These are phyloP conservation scores for Setaria italica DNA, from an alignment of 202 grass and related monocot genomes.

Conservation along the genomic window DNA sequence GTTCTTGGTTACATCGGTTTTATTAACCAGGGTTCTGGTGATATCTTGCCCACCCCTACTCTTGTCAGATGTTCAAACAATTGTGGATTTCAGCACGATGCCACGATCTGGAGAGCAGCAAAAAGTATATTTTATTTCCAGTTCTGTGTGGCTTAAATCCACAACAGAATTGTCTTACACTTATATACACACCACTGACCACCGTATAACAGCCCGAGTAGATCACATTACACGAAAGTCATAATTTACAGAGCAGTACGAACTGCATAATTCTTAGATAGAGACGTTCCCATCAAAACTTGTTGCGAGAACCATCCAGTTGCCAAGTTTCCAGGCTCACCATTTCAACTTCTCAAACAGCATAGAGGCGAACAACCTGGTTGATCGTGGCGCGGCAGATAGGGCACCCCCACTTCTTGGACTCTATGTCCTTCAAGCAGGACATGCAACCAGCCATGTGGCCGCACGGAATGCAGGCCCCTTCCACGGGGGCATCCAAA, in stretches of 20 bases:
- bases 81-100: neutral
- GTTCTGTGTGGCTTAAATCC: neutral
- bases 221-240: conserved; percentile 1
- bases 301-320: conserved; percentile 4
- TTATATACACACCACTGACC: conserved; percentile 31
- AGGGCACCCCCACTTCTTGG: conserved; percentile 87
- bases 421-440: conserved; percentile 89
- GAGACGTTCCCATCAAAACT: neutral
- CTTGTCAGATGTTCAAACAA: neutral
- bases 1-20: too few relatives aligned
- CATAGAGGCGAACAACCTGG: conserved; percentile 87
- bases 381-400: conserved; percentile 87
- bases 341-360: conserved; percentile 62
- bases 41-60: neutral
- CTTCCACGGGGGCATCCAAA: conserved; percentile 89
- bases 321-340: neutral
- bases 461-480: conserved; percentile 95
- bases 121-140: neutral
- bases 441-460: conserved; percentile 98
- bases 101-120: neutral
- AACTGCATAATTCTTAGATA: conserved; percentile 15
- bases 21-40: too few relatives aligned
- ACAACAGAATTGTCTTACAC: neutral
- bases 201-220: neutral
- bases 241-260: conserved; percentile 25